These are phyloP conservation scores for Herpetospermum pedunculosum DNA, from an alignment of 306 rosid species.

Conservation along the genomic window DNA sequence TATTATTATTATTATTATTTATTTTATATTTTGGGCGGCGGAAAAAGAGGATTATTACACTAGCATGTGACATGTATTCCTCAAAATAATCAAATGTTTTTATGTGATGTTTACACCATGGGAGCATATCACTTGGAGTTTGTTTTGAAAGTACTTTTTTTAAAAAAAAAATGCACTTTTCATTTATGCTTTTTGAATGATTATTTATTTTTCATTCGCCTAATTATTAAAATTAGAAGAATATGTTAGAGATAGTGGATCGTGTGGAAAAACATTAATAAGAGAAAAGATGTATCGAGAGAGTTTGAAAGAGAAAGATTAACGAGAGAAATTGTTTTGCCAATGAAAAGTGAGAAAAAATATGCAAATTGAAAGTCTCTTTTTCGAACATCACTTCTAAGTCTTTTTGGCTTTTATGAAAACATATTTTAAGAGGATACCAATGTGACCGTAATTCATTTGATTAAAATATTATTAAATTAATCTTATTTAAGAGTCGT, in stretches of 20 bases:
- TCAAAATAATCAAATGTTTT: neutral
- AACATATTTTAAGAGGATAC: too few species aligned
- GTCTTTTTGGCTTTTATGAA: too few species aligned
- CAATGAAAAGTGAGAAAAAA: too few species aligned
- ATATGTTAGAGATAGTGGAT: neutral
- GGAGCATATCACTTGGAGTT: neutral
- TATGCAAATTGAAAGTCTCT: too few species aligned
- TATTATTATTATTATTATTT: neutral
- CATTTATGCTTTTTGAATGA: neutral
- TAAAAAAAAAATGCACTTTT: neutral
- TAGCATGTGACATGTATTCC: neutral
- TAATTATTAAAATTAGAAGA: neutral
- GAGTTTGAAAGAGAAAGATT: too few species aligned
- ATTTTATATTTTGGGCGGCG: neutral
- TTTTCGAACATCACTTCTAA: too few species aligned
- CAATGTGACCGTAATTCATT: too few species aligned
- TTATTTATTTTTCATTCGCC: neutral
- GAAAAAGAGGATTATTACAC: neutral
- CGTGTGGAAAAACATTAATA: neutral
- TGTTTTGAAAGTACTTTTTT: neutral
- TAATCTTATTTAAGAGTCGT: too few species aligned
- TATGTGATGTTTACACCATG: neutral
- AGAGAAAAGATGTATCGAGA: too few species aligned
- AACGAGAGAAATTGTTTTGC: neutral
- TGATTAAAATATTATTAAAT: too few species aligned